A percentile compares a stretch with the other conserved stretches of the same genome.
These are phyloP conservation scores for Thuidium tamariscinum DNA, from an alignment of 225 moss, liverwort and hornwort species.

Conservation along the genomic window DNA sequence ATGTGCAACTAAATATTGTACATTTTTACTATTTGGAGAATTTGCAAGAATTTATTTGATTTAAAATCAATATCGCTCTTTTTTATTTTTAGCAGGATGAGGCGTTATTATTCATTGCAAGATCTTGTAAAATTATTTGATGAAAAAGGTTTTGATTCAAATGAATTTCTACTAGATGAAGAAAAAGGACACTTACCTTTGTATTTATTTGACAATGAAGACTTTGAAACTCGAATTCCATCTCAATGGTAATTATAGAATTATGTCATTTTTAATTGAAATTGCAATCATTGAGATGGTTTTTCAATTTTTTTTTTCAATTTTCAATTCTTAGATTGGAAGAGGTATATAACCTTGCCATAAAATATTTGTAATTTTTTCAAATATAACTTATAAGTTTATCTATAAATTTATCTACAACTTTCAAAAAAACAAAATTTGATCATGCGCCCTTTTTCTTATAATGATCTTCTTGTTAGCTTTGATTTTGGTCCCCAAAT, in stretches of 20 bases:
- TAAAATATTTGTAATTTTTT: not conserved
- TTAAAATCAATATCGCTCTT: not conserved
- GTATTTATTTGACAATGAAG: slow-evolving; percentile 52
- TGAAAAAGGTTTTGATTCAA: slow-evolving; percentile 28
- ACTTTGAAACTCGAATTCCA: slow-evolving; percentile 58
- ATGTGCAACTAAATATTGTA: not conserved
- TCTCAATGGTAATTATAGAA: slow-evolving; percentile 37
- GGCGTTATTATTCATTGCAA: not conserved
- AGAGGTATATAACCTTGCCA: not conserved
- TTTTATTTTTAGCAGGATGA: not conserved
- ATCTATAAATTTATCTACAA: too few species aligned
- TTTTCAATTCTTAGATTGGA: not conserved
- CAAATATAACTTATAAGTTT: not conserved
- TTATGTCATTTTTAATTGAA: not conserved
- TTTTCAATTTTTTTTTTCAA: too few species aligned
- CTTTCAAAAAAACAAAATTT: too few species aligned
- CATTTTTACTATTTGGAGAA: not conserved
- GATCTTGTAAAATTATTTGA: slow-evolving; percentile 35
- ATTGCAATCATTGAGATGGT: rapidly evolving
- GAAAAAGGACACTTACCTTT: slow-evolving; percentile 56
- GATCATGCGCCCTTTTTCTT: too few species aligned
- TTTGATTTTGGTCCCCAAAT: too few species aligned
- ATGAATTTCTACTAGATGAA: slow-evolving; percentile 15
- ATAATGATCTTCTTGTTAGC: too few species aligned
- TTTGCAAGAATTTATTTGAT: not conserved